Conservation (phyloP, 2,329 filamentous ascomycete genomes). For the Blumeria graminis region DNA sequence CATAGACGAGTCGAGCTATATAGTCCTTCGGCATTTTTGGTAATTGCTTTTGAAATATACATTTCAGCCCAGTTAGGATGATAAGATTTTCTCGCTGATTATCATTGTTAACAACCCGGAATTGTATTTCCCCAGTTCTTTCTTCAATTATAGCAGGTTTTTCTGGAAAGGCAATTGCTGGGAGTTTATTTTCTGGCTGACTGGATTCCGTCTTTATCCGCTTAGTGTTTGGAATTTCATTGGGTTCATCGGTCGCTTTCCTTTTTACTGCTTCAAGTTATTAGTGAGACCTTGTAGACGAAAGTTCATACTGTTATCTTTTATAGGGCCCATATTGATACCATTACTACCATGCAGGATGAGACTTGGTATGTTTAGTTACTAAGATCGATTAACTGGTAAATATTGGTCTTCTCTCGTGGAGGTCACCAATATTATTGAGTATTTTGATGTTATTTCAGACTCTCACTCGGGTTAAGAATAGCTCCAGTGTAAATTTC, state of each 20-base stretch:
- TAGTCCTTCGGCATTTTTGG: conserved; percentile 99
- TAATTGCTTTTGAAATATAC: conserved; percentile 93
- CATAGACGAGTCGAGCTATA: conserved; percentile 90
- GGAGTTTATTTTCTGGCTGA: conserved; percentile 19
- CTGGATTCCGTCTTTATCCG: conserved; percentile 29
- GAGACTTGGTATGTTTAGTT: no score
- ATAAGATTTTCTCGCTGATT: conserved; percentile 69
- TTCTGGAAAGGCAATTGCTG: conserved; percentile 60
- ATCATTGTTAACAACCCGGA: conserved; percentile 95
- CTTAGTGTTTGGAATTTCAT: conserved; percentile 37
- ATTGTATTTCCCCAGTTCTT: conserved; percentile 82
- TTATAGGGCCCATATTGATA: conserved; percentile 10
- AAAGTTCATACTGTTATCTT: conserved; percentile 7
- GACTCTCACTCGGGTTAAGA: no score
- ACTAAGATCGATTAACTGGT: no score
- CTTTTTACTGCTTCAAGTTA: conserved; percentile 27
- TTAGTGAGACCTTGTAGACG: neutral
- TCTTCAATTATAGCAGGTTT: conserved; percentile 90
- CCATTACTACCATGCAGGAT: neutral
- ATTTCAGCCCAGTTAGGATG: conserved; percentile 85
- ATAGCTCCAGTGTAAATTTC: no score
- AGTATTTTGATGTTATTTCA: no score
- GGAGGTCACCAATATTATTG: no score
- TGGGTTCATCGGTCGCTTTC: conserved; percentile 44
- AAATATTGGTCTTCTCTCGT: no score